Evolutionary conservation across 805 yeast species (phyloP).

Genomic region (Nakazawaea molendinolei): DNA sequence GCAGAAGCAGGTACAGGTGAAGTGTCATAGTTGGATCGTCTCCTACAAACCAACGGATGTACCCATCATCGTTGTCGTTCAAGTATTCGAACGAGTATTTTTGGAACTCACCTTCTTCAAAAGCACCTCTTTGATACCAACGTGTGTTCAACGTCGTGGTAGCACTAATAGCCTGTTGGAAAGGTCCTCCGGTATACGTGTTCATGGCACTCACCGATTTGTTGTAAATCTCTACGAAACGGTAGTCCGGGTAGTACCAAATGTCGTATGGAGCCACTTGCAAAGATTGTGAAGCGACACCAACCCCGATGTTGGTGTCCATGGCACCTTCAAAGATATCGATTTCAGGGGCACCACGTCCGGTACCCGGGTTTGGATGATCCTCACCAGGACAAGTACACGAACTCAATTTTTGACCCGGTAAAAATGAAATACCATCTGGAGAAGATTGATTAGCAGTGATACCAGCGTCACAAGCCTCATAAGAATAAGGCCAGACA

Average conservation of each 20-base stretch:
- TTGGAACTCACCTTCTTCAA: conserved; percentile 27
- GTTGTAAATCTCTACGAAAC: conserved; percentile 36
- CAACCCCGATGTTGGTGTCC: conserved; percentile 25
- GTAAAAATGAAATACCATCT: conserved; percentile 40
- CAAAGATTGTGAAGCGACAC: conserved; percentile 43
- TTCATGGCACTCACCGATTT: conserved; percentile 34
- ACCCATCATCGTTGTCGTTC: conserved; percentile 31
- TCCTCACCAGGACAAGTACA: conserved; percentile 39
- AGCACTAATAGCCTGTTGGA: conserved; percentile 42
- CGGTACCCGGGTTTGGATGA: conserved; percentile 41
- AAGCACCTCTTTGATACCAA: conserved; percentile 38
- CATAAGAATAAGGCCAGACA: conserved; percentile 44
- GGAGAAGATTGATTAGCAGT: conserved; percentile 42
- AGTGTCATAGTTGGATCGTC: conserved; percentile 39
- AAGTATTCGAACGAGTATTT: conserved; percentile 37
- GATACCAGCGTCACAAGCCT: conserved; percentile 43
- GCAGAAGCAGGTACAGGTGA: conserved; percentile 35
- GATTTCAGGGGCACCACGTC: conserved; percentile 46
- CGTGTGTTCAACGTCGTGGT: conserved; percentile 36
- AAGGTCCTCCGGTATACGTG: conserved; percentile 43
- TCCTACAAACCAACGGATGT: conserved; percentile 40
- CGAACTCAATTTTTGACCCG: conserved; percentile 37
- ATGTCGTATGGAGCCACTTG: conserved; percentile 47
- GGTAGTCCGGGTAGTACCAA: conserved; percentile 46
- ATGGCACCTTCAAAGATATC: conserved; percentile 43